Evolutionary conservation across 2,329 filamentous ascomycete species (phyloP).

Genomic region (Trichoderma simmonsii): DNA sequence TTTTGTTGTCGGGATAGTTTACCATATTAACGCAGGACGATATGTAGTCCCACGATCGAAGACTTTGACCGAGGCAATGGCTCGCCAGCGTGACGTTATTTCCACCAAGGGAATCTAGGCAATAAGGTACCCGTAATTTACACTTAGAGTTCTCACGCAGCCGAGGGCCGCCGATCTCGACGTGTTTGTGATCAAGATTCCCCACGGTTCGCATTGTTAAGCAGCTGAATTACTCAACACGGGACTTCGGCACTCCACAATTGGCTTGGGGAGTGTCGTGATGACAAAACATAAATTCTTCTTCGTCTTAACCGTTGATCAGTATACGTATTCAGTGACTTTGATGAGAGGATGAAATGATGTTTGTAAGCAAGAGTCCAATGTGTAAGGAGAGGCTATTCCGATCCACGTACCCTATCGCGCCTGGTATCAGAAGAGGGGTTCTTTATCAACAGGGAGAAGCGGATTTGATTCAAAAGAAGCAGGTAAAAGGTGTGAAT

Average conservation of each 20-base stretch:
- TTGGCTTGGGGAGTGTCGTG: not conserved
- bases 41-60: not conserved
- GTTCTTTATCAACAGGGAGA: too few species aligned
- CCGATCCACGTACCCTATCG: too few species aligned
- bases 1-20: not conserved
- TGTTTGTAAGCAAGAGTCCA: not conserved
- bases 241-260: not conserved
- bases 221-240: not conserved
- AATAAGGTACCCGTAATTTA: not conserved
- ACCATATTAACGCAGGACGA: not conserved
- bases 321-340: not conserved
- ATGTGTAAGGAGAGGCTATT: not conserved
- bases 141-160: not conserved
- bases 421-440: too few species aligned
- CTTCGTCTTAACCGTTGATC: not conserved
- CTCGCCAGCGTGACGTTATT: not conserved
- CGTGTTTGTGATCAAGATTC: not conserved
- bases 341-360: not conserved
- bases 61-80: not conserved
- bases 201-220: not conserved
- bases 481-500: too few species aligned
- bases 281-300: not conserved
- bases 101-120: not conserved
- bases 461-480: too few species aligned
- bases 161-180: not conserved